phyloP scores from a whole-genome alignment of 805 yeast species.

The Wilhelminamyces savonicus region DNA sequence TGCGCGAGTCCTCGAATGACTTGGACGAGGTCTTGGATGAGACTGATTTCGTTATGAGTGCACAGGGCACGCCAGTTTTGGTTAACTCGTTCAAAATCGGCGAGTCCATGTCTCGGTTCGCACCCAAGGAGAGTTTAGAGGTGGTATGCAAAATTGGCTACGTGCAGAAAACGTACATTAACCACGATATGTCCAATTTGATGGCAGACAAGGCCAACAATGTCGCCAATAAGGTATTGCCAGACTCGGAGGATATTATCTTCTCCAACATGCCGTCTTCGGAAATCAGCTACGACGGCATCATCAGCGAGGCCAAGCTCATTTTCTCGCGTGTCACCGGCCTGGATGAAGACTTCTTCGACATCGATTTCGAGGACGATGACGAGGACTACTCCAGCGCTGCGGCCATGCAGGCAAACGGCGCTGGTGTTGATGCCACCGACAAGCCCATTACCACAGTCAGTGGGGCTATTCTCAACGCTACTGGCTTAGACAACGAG shows the following conservation, averaged over 20 bases:
- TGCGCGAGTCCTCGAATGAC: constrained; percentile 62
- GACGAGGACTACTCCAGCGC: constrained; percentile 44
- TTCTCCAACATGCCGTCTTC: constrained; percentile 65
- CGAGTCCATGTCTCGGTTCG: constrained; percentile 75
- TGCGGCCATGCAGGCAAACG: background rate
- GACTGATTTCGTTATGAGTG: constrained; percentile 28
- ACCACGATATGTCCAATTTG: constrained; percentile 32
- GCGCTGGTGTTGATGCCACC: too few relatives aligned
- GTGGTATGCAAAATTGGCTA: constrained; percentile 36
- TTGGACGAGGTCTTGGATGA: constrained; percentile 34
- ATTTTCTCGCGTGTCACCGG: constrained; percentile 80
- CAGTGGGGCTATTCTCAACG: too few relatives aligned
- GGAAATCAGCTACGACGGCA: constrained; percentile 89
- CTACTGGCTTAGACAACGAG: constrained; percentile 8
- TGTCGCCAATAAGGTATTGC: constrained; percentile 13
- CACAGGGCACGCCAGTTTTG: constrained; percentile 52
- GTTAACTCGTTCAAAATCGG: constrained; percentile 82
- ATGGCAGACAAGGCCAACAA: constrained; percentile 22
- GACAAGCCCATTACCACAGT: too few relatives aligned
- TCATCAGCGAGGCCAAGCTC: constrained; percentile 71
- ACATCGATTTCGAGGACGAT: constrained; percentile 93
- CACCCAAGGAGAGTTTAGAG: constrained; percentile 63
- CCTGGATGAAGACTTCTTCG: constrained; percentile 91
- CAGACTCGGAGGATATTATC: constrained; percentile 18
- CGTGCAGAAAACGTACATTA: constrained; percentile 30